Evolutionary conservation across 106 monocot genomes (phyloP), one percentile per base, ranked within the genome.

Genomic region (Xerophyta viscosa): DNA sequence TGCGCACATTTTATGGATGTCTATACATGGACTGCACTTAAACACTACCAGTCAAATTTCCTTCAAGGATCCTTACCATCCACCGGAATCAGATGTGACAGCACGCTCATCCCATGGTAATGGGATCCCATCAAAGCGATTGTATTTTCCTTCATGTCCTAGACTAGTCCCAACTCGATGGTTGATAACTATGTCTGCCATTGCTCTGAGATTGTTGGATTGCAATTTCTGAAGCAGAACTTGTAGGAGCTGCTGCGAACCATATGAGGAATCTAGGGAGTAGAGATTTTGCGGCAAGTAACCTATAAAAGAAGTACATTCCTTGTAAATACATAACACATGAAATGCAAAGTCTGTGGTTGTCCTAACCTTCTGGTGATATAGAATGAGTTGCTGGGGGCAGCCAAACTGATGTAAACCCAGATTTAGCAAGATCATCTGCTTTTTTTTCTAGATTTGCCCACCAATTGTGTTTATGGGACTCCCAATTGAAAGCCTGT

Each of bases 401-500:
- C 33, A 91, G 69, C 91, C 91, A 91, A 13, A 45, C 53, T 31
- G 86, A 82, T 41, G 91, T 91, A 76, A 91, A 91, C 15, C 91
- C 86, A 26, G 74, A 78, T 27, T 86, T 29, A 27, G 78, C 75
- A 33, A 86, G 56, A 62, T 86, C 72, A 10, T 42, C 10, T 11
- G 79, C 54, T 41, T 86, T 91, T 24, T 62, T 60, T 29, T 66
- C 72, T 18, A 91, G 61, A 68, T 69, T 67, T 9, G 24, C 60
- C 86, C 86, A 91, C 86, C 91, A 91, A 57, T 67, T 54, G 60
- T 67, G 37, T 54, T 86, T 91, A 61, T 91, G 71, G 33, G 91
- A 91, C 57, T 91, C 91, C 91, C 91, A 91, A 67, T 91, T 82
- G 64, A 86, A 91, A 44, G 77, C 91, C 91, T 91, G 50, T 12